Conservation (phyloP, 345 rosid genomes). For the Capsella bursapastoris region DNA sequence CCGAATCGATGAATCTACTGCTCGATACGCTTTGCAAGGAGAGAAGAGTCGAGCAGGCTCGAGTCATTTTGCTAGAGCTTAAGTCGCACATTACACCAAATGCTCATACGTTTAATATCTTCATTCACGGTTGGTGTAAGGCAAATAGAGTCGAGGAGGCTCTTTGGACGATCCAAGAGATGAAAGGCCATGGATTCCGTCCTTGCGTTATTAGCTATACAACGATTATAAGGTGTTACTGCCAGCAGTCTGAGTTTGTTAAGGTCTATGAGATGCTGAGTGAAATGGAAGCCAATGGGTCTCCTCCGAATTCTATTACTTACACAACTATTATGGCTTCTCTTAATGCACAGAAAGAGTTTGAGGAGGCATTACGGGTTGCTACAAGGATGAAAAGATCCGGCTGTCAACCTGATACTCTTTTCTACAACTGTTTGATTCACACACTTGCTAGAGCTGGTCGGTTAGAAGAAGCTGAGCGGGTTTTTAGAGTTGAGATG, state of each 20-base stretch:
- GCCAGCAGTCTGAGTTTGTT: constrained; percentile 47
- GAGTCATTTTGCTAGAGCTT: constrained; percentile 59
- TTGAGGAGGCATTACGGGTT: constrained; percentile 60
- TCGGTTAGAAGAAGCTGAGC: constrained; percentile 55
- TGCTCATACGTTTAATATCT: constrained; percentile 75
- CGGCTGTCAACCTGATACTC: constrained; percentile 61
- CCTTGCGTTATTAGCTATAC: constrained; percentile 85
- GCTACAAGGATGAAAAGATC: constrained; percentile 55
- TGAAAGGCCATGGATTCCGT: constrained; percentile 71
- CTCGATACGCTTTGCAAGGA: constrained; percentile 90
- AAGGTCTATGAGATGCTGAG: constrained; percentile 68
- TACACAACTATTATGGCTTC: constrained; percentile 71
- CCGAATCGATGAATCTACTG: constrained; percentile 73
- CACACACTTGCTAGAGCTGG: constrained; percentile 71
- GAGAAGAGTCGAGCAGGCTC: constrained; percentile 67
- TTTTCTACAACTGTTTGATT: constrained; percentile 74
- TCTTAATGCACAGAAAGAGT: constrained; percentile 59
- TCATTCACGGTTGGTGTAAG: constrained; percentile 91
- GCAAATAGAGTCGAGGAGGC: constrained; percentile 78
- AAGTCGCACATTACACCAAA: constrained; percentile 64
- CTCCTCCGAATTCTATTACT: constrained; percentile 71
- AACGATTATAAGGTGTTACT: constrained; percentile 63
- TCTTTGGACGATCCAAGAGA: constrained; percentile 84
- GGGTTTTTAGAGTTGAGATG: constrained; percentile 68
- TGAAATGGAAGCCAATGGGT: constrained; percentile 68